Base-by-base conservation (phyloP, 495 filamentous ascomycete genomes). In the Talaromyces trachyspermus region DNA sequence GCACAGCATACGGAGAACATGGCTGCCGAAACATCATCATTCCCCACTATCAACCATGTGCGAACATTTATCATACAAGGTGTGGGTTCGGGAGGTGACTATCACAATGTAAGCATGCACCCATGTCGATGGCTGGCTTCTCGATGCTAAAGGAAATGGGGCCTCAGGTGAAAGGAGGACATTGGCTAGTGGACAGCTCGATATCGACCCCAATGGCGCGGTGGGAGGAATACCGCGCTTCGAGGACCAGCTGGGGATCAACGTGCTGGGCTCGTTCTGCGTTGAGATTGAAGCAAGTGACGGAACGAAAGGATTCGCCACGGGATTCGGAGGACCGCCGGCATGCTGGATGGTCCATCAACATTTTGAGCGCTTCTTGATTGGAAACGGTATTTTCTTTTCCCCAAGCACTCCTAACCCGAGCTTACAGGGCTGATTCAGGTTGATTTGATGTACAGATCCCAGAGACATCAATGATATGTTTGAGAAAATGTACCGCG, bases 401-500 rank as follows among this genome's bases (percentile, higher is more conserved):
- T 43, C n/a, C n/a, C n/a, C n/a, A n/a, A n/a, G n/a, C n/a, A n/a
- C n/a, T n/a, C n/a, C n/a, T n/a, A n/a, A n/a, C n/a, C n/a, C n/a
- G n/a, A n/a, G n/a, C n/a, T 9, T 17, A n/a, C 20, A 14, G 0
- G 24, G 26, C 47, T 43, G 40, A 33, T 43, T 49, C 20, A 15
- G 17, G 1, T 43, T 24, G 26, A 24, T 19, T 11, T 17, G 4
- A 37, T 25, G 7, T 1, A 26, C 49, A 72, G 89, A 95, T 62
- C 89, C 89, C 1, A 79, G 89, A 39, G 84, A 95, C 56, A 89
- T 85, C 43, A 95, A 91, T 61, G 75, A 84, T 51, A 71, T 95
- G 4, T 95, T 92, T 62, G 89, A 95, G 64, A 87, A 92, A 64
- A 95, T 95, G 89, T 95, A 95, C 69, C 83, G 88, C 25, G 88